Evolutionary conservation across 164 flowering plant species (phyloP).

Genomic region (Sextonia rubra): DNA sequence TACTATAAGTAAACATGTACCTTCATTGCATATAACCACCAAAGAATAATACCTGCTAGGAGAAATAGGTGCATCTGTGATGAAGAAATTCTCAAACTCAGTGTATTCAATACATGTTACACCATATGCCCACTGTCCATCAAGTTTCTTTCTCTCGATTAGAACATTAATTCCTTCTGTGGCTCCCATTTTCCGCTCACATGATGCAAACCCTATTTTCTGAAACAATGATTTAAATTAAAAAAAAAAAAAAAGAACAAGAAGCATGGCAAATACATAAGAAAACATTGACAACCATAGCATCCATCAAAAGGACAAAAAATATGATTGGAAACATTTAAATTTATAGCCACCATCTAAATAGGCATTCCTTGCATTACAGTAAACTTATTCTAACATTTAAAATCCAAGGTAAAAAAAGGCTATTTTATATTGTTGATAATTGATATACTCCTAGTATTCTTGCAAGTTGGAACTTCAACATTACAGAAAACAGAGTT

Average conservation of each 20-base stretch:
- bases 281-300: background rate
- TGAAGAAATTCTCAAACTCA: conserved; percentile 85
- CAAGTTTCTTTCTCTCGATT: conserved; percentile 63
- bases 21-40: background rate
- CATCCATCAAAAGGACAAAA: no score
- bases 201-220: conserved; percentile 97
- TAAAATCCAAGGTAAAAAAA: background rate
- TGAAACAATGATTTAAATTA: conserved; percentile 21
- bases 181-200: conserved; percentile 70
- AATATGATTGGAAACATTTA: no score
- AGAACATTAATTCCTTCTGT: conserved; percentile 98
- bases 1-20: background rate
- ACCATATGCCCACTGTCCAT: conserved; percentile 89
- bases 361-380: background rate
- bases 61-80: conserved; percentile 36
- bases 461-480: no score
- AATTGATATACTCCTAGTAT: no score
- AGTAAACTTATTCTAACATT: background rate
- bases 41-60: conserved; percentile 38
- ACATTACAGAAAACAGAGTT: no score
- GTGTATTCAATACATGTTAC: conserved; percentile 95
- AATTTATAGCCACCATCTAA: no score
- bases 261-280: background rate
- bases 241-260: no score
- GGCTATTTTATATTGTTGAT: no score